Evolutionary conservation across 176 grass and related monocot species (phyloP).

Genomic region (Oryza punctata): DNA sequence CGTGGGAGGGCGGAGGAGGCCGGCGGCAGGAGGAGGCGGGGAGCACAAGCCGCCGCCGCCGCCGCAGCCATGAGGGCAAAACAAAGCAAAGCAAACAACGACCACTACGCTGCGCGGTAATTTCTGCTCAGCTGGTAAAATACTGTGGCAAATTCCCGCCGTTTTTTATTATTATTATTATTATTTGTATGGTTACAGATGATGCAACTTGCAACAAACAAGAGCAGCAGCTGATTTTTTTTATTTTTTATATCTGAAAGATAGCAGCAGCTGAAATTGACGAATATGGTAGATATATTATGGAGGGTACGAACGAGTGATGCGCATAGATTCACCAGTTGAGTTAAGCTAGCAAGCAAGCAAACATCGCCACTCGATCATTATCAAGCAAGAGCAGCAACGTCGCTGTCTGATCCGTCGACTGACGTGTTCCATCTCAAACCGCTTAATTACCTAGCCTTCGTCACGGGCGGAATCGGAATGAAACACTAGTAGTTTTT

Average conservation of each 20-base stretch:
- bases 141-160: background rate
- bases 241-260: too few species aligned
- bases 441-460: background rate
- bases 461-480: background rate
- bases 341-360: background rate
- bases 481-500: background rate
- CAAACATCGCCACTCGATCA: background rate
- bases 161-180: too few species aligned
- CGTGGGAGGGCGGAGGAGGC: background rate
- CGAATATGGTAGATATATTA: background rate
- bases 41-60: slow-evolving; percentile 38
- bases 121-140: background rate
- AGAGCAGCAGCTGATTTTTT: too few species aligned
- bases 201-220: background rate
- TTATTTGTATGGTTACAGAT: background rate
- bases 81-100: background rate
- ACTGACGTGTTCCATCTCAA: slow-evolving; percentile 36
- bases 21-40: background rate
- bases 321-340: background rate
- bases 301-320: background rate
- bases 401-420: background rate
- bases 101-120: background rate
- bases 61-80: slow-evolving; percentile 35
- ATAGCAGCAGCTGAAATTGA: background rate
- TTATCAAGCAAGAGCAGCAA: background rate